These are phyloP conservation scores for Beauveria varroae DNA, from an alignment of 2,329 filamentous ascomycete species.

Conservation along the genomic window DNA sequence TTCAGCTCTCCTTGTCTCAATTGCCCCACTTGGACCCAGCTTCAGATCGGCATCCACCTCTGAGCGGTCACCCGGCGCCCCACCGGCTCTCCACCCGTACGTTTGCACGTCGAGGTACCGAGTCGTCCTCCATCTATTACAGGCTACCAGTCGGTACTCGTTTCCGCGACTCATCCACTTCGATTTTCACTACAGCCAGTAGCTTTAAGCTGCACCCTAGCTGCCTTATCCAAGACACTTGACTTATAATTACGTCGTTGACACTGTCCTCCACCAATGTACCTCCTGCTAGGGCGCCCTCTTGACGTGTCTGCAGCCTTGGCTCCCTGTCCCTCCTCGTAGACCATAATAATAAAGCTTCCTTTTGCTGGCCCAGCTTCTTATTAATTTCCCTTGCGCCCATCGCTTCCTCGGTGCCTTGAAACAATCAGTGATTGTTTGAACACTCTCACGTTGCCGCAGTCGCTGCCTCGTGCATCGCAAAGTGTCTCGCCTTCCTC, in stretches of 20 bases:
- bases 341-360: background rate
- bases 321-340: too few species aligned
- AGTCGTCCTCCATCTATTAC: background rate
- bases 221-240: constrained; percentile 1
- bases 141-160: background rate
- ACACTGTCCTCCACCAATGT: background rate
- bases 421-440: constrained; percentile 2
- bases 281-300: background rate
- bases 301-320: background rate
- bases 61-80: background rate
- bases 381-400: constrained; percentile 4
- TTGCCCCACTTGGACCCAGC: background rate
- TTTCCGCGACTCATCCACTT: background rate
- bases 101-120: too few species aligned
- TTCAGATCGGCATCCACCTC: constrained; percentile 9
- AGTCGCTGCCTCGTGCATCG: background rate
- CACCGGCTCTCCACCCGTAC: background rate
- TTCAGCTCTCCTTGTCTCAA: constrained; percentile 5
- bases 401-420: background rate
- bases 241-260: constrained; percentile 11
- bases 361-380: background rate
- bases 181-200: background rate
- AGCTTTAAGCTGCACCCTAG: background rate
- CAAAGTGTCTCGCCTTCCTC: constrained; percentile 2
- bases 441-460: background rate